Conservation (phyloP, 2,329 filamentous ascomycete species). For the Epichloe coenophiala region DNA sequence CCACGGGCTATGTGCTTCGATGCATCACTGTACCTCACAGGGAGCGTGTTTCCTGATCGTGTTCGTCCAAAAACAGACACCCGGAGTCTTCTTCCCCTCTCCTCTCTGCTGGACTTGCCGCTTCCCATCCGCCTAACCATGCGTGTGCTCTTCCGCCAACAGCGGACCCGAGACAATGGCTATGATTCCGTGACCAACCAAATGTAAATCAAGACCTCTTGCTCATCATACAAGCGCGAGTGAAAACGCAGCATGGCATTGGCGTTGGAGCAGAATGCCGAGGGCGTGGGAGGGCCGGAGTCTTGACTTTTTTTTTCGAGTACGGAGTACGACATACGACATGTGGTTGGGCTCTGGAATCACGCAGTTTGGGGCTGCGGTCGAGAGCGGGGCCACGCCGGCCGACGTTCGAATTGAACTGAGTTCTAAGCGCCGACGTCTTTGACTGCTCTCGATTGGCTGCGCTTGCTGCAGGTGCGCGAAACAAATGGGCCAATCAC, state of each 20-base stretch:
- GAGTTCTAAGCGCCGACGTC: slow-evolving; percentile 20
- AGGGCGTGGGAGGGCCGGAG: background rate
- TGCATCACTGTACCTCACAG: slow-evolving; percentile 1
- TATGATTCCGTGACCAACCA: background rate
- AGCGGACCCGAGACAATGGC: background rate
- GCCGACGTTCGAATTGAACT: slow-evolving; percentile 17
- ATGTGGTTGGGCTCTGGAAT: slow-evolving; percentile 18
- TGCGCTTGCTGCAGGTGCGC: slow-evolving; percentile 14
- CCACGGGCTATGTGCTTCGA: background rate
- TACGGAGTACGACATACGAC: slow-evolving; percentile 7
- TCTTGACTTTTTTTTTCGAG: background rate
- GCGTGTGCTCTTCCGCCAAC: background rate
- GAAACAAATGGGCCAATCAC: slow-evolving; percentile 19
- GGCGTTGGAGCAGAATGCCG: background rate
- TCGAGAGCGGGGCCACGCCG: slow-evolving; percentile 14
- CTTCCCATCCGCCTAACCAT: background rate
- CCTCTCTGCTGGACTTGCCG: background rate
- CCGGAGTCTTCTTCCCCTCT: background rate
- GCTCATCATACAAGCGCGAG: background rate
- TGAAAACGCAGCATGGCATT: background rate
- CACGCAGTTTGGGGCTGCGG: slow-evolving; percentile 11
- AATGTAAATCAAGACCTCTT: background rate
- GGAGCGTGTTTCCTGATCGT: background rate
- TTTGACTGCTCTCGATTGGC: slow-evolving; percentile 24
- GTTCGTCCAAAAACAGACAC: background rate